Percentiles rank a stretch among this genome's conserved stretches.
These are phyloP conservation scores for Parmelia sp. DNA, from an alignment of 495 filamentous ascomycete species.

Conservation along the genomic window DNA sequence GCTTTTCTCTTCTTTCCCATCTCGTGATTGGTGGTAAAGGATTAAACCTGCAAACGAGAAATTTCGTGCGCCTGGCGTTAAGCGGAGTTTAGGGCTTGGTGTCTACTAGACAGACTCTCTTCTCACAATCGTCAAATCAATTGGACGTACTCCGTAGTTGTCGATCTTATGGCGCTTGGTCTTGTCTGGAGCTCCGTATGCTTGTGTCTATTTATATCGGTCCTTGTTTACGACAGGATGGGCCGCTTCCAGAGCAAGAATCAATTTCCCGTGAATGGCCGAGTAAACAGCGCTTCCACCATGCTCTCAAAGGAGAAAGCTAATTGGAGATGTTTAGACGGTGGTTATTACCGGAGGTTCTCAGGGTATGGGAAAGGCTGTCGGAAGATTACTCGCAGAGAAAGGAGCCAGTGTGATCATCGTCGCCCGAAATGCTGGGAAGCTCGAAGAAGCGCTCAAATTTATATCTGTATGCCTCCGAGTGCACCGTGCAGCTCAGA, in stretches of 20 bases:
- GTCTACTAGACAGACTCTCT: slow-evolving; percentile 33
- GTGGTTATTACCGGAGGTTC: slow-evolving; percentile 87
- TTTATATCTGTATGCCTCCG: slow-evolving; percentile 52
- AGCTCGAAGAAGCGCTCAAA: slow-evolving; percentile 66
- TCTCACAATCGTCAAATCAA: slow-evolving; percentile 26
- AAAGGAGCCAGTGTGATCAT: slow-evolving; percentile 87
- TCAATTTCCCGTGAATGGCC: slow-evolving; percentile 73
- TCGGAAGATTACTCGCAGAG: slow-evolving; percentile 62
- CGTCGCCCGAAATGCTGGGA: slow-evolving; percentile 66
- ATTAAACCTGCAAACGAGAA: slow-evolving; percentile 33
- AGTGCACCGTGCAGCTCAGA: slow-evolving; percentile 31
- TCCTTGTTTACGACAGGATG: slow-evolving; percentile 48
- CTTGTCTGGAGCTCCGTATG: slow-evolving; percentile 28
- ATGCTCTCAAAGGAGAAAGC: neutral
- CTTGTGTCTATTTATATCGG: slow-evolving; percentile 18
- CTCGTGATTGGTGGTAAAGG: slow-evolving; percentile 12
- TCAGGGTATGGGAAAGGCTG: slow-evolving; percentile 78
- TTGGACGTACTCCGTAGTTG: slow-evolving; percentile 17
- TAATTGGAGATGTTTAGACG: slow-evolving; percentile 45
- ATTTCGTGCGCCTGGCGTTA: slow-evolving; percentile 24
- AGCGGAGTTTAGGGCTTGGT: slow-evolving; percentile 20
- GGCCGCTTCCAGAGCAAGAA: slow-evolving; percentile 61
- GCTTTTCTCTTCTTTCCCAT: slow-evolving; percentile 85
- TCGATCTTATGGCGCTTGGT: slow-evolving; percentile 29
- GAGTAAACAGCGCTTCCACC: slow-evolving; percentile 44